phyloP scores from a whole-genome alignment of 257 asterid genomes.

The Primulina tabacum region DNA sequence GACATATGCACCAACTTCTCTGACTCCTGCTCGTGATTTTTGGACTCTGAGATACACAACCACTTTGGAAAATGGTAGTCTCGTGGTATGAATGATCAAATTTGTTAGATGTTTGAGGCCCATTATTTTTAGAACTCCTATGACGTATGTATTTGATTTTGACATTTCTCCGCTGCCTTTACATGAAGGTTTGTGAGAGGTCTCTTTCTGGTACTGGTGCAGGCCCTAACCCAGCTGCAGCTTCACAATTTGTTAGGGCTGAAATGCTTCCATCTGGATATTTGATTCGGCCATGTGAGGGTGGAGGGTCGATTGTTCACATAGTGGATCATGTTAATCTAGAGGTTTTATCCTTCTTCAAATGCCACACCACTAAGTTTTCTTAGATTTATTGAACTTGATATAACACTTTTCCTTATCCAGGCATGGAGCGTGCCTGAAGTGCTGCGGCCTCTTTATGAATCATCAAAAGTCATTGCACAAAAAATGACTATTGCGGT shows the following conservation, averaged over 20 bases:
- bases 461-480: conserved; percentile 81
- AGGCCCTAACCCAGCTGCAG: conserved; percentile 68
- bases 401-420: conserved; percentile 10
- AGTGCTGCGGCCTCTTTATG: conserved; percentile 92
- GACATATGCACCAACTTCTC: conserved; percentile 93
- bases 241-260: conserved; percentile 83
- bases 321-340: no score
- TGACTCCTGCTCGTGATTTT: conserved; percentile 96
- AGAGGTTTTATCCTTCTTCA: conserved; percentile 41
- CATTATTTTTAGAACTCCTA: conserved; percentile 1
- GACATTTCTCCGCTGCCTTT: conserved; percentile 16
- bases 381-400: background rate
- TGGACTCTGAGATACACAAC: conserved; percentile 99
- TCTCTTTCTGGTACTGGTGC: conserved; percentile 94
- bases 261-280: conserved; percentile 95
- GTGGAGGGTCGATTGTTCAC: no score
- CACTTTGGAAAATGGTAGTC: conserved; percentile 83
- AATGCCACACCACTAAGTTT: background rate
- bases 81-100: conserved; percentile 62
- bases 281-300: conserved; percentile 55
- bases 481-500: conserved; percentile 90
- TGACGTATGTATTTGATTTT: conserved; percentile 10
- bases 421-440: conserved; percentile 99
- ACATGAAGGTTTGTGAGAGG: conserved; percentile 75
- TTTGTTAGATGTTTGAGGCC: conserved; percentile 7